Percentiles rank a stretch among this genome's conserved stretches.
phyloP scores from a whole-genome alignment of 2,329 filamentous ascomycete species.

The Aschersonia sp. region DNA sequence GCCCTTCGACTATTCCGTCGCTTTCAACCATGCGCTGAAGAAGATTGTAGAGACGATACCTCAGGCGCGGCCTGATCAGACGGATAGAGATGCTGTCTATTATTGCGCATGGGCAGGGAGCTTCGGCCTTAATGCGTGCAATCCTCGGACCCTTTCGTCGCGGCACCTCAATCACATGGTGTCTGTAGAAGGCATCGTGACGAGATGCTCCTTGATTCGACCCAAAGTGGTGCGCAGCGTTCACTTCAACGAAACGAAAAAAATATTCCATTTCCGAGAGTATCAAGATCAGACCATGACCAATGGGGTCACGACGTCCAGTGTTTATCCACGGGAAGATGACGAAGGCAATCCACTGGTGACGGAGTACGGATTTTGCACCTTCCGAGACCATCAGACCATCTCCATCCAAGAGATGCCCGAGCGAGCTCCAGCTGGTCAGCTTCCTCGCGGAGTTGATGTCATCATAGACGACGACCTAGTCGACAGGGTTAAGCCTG shows the following conservation, averaged over 20 bases:
- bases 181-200: constrained; percentile 93
- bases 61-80: constrained; percentile 61
- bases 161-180: constrained; percentile 92
- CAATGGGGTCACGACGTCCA: constrained; percentile 74
- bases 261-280: constrained; percentile 76
- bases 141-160: constrained; percentile 82
- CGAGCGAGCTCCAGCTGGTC: constrained; percentile 85
- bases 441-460: constrained; percentile 88
- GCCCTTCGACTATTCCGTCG: constrained; percentile 77
- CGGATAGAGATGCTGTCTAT: constrained; percentile 66
- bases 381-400: constrained; percentile 91
- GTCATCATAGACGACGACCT: constrained; percentile 95
- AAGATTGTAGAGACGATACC: constrained; percentile 72
- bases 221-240: constrained; percentile 98
- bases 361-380: constrained; percentile 93
- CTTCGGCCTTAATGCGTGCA: constrained; percentile 90
- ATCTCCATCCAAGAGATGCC: constrained; percentile 99
- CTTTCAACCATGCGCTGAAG: constrained; percentile 84
- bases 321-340: constrained; percentile 88
- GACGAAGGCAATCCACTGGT: constrained; percentile 82
- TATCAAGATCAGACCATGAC: constrained; percentile 98
- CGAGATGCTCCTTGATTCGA: constrained; percentile 84
- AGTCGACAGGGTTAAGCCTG: constrained; percentile 88
- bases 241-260: constrained; percentile 80
- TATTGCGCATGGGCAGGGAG: constrained; percentile 97